Evolutionary conservation across 2,329 filamentous ascomycete species (phyloP), one percentile per base, ranked within the genome.

Genomic region (Chaetomiaceae sp.): DNA sequence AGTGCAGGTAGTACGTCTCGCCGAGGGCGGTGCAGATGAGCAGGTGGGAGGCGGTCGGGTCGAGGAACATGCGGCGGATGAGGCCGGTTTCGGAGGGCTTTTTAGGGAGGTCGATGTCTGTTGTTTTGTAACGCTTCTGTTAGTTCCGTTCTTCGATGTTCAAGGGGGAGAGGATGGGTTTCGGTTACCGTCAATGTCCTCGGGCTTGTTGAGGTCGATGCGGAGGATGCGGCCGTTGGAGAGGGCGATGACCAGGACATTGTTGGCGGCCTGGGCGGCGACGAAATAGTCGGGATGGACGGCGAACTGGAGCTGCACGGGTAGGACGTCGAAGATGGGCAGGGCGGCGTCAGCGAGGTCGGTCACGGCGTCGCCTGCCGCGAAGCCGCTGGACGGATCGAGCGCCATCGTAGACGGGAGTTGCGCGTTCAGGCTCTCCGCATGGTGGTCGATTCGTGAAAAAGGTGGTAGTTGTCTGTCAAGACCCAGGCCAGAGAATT

Each of bases 1-100:
- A 92, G 68, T 99, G 93, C 9, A 99, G 86, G 69, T 99, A 99
- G 74, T 91, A 99, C 71, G 95, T 97, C 69, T 99, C 93, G 66
- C 90, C 90, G 35, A 90, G 81, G 5, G 89, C 86, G 3, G 93
- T 99, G 66, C 87, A 90, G 60, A 99, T 83, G 58, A 99, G 81
- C 23, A 99, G 76, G 71, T 99, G 93, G 5, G 90, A 96, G 23
- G 93, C 93, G 10, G 92, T 96, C 23, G 93, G 92, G 65, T 99
- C 93, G 64, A 99, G 86, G 72, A 99, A 99, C 81, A 99, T 89
- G 73, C 87, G 89, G 60, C 87, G 85, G 64, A 99, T 97, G 46
- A 96, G 81, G 59, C 93, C 93, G 53, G 93, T 81, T 68, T 99
- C 92, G 33, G 89, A 86, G 14, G 89, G 82, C 63, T 92, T 93